A percentile compares a stretch with the other conserved stretches of the same genome.
Conservation (phyloP, 164 flowering plant genomes). For the Umbellularia californica region DNA sequence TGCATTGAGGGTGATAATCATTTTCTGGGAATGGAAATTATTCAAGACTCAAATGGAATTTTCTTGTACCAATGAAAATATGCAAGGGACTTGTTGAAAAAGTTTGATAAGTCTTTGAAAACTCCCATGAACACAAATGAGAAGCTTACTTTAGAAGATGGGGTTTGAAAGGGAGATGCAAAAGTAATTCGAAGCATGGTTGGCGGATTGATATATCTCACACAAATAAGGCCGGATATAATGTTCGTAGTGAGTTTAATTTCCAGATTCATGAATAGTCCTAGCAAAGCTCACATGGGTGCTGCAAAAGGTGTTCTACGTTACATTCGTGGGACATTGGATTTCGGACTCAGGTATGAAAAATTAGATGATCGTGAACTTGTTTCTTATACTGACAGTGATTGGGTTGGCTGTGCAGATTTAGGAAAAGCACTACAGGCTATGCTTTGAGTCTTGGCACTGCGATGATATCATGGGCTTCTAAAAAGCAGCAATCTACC, state of each 20-base stretch:
- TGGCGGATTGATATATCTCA: background rate
- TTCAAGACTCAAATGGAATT: background rate
- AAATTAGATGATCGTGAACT: background rate
- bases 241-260: background rate
- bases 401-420: background rate
- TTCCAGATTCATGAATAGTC: background rate
- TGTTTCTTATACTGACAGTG: no score
- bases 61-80: background rate
- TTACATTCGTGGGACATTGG: background rate
- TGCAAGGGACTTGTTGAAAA: background rate
- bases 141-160: background rate
- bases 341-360: background rate
- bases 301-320: no score
- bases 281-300: background rate
- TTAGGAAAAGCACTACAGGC: background rate
- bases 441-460: background rate
- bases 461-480: background rate
- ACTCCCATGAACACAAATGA: background rate
- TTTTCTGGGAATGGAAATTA: background rate
- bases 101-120: background rate
- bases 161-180: background rate
- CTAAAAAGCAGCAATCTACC: background rate
- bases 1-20: no score
- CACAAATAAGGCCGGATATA: background rate
- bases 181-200: no score